These are phyloP conservation scores for Aspergillus neoniger DNA, from an alignment of 2,329 filamentous ascomycete genomes.

Conservation along the genomic window DNA sequence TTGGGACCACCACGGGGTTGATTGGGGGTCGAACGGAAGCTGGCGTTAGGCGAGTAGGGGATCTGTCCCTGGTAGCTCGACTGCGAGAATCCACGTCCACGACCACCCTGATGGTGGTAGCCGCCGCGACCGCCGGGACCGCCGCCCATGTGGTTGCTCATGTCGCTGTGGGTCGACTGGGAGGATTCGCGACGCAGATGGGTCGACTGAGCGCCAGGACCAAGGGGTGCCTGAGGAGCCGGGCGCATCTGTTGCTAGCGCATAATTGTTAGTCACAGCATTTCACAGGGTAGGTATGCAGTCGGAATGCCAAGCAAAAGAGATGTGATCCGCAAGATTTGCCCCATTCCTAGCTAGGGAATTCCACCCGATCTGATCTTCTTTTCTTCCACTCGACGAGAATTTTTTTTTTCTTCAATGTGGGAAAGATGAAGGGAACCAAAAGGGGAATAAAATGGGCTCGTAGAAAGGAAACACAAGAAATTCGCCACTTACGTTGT, in stretches of 20 bases:
- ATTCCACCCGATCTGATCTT: neutral
- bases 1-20: slow-evolving; percentile 53
- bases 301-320: slow-evolving; percentile 19
- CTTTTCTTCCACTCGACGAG: neutral
- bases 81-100: slow-evolving; percentile 60
- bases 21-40: slow-evolving; percentile 54
- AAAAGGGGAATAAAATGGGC: neutral
- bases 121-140: slow-evolving; percentile 58
- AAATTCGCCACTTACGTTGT: slow-evolving; percentile 63
- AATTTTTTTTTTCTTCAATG: neutral
- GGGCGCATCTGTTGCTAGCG: slow-evolving; percentile 62
- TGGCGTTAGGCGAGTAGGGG: slow-evolving; percentile 56
- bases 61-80: slow-evolving; percentile 54
- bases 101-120: slow-evolving; percentile 55
- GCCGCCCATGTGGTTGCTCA: slow-evolving; percentile 59
- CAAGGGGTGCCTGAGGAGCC: slow-evolving; percentile 62
- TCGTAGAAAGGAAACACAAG: neutral
- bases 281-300: slow-evolving; percentile 10
- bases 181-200: slow-evolving; percentile 86
- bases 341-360: neutral
- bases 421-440: neutral
- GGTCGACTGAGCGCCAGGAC: slow-evolving; percentile 65
- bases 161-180: slow-evolving; percentile 76
- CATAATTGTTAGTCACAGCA: slow-evolving; percentile 23
- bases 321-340: slow-evolving; percentile 6